Base-by-base conservation (phyloP, 192 early-diverging fungal species). In the Linnemannia exigua region DNA sequence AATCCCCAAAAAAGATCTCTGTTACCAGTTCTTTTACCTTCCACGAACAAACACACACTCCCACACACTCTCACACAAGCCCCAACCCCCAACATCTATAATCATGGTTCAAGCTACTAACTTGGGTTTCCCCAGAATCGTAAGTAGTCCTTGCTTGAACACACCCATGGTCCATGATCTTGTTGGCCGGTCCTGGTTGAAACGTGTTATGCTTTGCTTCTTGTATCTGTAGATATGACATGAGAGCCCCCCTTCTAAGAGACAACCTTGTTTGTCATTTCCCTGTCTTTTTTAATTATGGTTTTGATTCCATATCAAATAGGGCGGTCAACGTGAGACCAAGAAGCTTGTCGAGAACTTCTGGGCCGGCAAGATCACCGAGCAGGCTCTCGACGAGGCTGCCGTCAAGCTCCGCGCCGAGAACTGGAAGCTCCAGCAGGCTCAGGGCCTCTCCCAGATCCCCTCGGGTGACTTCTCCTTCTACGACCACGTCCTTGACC, bases 401-500 rank as follows among this genome's bases (percentile, higher is more conserved):
- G 92, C 80, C 35, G 38, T 79, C 89, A 90, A 90, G 73, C 89
- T 95, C 36, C 94, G 94, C 69, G 91, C 90, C 37, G 88, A 91
- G 73, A 94, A 96, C 92, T 97, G 95, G 95, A 90, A 91, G 25
- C 89, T 93, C 73, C 95, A 97, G 92, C 74, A 90, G 79, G 79
- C 81, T 67, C 67, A 76, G 81, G 74, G 98, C 41, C 88, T 98
- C 74, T 92, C 92, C 76, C 92, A 94, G 89, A 95, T 99, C 73
- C 97, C 98, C 22, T 94, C 92, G 74, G 96, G 97, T 89, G 98
- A 99, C 88, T 98, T 97, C 87, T 95, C 98, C 25, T 94, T 98
- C 87, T 99, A 98, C 87, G 98, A 99, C 87, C 96, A 97, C 47
- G 95, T 97, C 79, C 92, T 97, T 19, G 96, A 94, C 76, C 89